Conservation (phyloP, 2,329 filamentous ascomycete species). For the Microdochium paspali region DNA sequence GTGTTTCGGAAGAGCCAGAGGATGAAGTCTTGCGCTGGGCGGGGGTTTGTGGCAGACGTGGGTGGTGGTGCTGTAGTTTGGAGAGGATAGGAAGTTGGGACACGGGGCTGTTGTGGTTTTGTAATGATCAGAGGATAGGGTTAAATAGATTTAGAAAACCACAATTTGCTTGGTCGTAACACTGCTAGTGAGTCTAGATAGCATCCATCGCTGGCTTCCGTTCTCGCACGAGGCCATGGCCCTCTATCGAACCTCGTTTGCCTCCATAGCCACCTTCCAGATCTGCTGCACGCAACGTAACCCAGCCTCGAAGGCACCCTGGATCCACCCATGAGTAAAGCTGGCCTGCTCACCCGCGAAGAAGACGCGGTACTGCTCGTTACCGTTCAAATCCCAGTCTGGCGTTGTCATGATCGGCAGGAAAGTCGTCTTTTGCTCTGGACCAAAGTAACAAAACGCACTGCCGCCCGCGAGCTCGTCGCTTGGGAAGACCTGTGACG, state of each 20-base stretch:
- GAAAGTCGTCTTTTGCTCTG: slow-evolving; percentile 3
- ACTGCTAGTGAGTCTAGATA: too few relatives aligned
- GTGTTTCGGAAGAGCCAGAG: too few relatives aligned
- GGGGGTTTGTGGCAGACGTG: too few relatives aligned
- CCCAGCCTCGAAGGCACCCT: slow-evolving; percentile 3
- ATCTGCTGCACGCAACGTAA: slow-evolving; percentile 2
- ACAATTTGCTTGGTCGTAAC: too few relatives aligned
- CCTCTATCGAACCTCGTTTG: neutral
- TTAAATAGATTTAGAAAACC: too few relatives aligned
- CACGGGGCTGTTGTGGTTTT: too few relatives aligned
- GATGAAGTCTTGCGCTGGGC: too few relatives aligned
- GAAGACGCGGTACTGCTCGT: slow-evolving; percentile 1
- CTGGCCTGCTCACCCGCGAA: slow-evolving; percentile 4
- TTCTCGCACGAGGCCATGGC: too few relatives aligned
- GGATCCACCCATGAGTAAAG: slow-evolving; percentile 6
- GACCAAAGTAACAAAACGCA: slow-evolving; percentile 6
- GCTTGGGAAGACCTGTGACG: slow-evolving; percentile 3
- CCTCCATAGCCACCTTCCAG: neutral
- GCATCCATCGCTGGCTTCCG: too few relatives aligned
- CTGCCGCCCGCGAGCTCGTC: slow-evolving; percentile 6
- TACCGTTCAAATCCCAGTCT: slow-evolving; percentile 1
- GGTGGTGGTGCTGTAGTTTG: too few relatives aligned
- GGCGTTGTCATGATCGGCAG: slow-evolving; percentile 3
- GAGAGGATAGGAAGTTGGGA: too few relatives aligned
- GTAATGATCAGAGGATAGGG: too few relatives aligned